phyloP scores from a whole-genome alignment of 1,284 basidiomycete species.

The Heterobasidion annosum region DNA sequence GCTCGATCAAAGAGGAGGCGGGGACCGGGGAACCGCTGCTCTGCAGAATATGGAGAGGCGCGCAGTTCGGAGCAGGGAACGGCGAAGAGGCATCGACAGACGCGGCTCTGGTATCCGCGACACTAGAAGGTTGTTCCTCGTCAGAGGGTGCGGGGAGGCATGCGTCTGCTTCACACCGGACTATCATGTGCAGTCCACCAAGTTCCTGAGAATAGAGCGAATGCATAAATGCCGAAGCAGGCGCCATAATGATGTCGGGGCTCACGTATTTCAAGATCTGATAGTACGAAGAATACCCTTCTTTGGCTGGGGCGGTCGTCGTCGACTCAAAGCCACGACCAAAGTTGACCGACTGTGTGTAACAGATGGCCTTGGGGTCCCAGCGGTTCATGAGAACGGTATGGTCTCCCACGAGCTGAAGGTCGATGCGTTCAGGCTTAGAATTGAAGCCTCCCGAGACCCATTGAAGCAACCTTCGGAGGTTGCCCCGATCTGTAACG shows the following conservation, averaged over 20 bases:
- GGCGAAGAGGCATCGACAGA: background rate
- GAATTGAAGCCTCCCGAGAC: slow-evolving; percentile 16
- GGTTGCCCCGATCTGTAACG: slow-evolving; percentile 49
- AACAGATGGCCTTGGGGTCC: background rate
- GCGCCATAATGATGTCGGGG: background rate
- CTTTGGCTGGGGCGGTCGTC: background rate
- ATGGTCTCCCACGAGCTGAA: background rate
- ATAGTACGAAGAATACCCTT: background rate
- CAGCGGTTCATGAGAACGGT: background rate
- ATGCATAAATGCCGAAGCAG: too few species aligned
- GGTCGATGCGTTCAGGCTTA: background rate
- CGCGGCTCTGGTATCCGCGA: background rate
- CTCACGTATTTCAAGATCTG: background rate
- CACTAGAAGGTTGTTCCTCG: background rate
- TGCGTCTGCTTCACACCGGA: background rate
- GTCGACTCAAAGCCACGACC: background rate
- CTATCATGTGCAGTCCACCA: slow-evolving; percentile 1
- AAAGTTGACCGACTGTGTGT: background rate
- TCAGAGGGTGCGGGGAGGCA: background rate
- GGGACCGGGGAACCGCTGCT: background rate
- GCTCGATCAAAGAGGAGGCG: background rate
- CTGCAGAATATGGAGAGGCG: background rate
- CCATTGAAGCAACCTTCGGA: slow-evolving; percentile 49
- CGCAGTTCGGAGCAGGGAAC: background rate
- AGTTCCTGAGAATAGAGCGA: background rate